Evolutionary conservation across 495 filamentous ascomycete species (phyloP).

Genomic region (Annulohypoxylon bovei): DNA sequence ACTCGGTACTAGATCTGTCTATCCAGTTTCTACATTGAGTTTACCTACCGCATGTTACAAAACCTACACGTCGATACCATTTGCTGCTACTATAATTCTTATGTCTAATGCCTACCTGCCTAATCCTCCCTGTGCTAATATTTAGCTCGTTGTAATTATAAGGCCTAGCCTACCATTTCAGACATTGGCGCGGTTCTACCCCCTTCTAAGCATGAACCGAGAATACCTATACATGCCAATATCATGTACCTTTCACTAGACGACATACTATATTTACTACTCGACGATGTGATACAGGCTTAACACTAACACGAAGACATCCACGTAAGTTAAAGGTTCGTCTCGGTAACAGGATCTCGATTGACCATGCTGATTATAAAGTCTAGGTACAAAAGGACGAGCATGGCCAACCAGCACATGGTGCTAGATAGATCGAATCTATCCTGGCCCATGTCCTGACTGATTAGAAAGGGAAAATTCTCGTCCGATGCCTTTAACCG

Average conservation of each 20-base stretch:
- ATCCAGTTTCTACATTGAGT: no score
- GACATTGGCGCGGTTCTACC: background rate
- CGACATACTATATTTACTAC: background rate
- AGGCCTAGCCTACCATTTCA: no score
- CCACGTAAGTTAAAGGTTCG: background rate
- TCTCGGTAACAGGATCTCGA: background rate
- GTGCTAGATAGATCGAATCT: conserved; percentile 22
- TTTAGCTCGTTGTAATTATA: background rate
- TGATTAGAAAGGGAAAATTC: conserved; percentile 7
- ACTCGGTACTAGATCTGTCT: no score
- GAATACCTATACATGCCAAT: background rate
- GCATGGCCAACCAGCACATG: conserved; percentile 1
- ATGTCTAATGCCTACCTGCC: no score
- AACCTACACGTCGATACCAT: no score
- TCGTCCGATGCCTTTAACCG: background rate
- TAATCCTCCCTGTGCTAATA: no score
- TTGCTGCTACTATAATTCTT: no score
- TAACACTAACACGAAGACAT: background rate
- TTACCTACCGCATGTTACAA: no score
- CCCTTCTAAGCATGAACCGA: background rate
- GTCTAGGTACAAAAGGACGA: conserved; percentile 13
- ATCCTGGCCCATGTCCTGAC: conserved; percentile 25
- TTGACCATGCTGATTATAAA: background rate
- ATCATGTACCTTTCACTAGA: background rate
- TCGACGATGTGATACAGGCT: background rate